Conservation (phyloP, 768 basidiomycete genomes). For the Lentinula boryana region DNA sequence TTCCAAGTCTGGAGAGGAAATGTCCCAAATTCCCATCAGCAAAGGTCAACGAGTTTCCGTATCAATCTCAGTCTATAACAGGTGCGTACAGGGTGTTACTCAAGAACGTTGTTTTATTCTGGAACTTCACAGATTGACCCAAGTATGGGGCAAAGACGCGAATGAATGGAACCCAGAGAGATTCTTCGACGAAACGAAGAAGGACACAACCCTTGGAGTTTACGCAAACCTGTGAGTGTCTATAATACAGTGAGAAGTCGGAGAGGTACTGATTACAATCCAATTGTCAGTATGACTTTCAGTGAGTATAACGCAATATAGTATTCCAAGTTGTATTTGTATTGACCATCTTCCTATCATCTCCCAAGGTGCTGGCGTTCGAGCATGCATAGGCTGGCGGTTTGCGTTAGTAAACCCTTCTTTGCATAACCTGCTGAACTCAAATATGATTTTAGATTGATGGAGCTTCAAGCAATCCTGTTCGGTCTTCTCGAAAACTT, state of each 20-base stretch:
- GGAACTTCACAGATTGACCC: not conserved
- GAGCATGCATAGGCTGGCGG: slow-evolving; percentile 7
- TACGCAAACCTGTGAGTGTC: slow-evolving; percentile 20
- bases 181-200: slow-evolving; percentile 19
- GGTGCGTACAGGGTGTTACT: slow-evolving; percentile 23
- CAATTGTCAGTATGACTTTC: not conserved
- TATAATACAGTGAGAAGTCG: not conserved
- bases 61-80: slow-evolving; percentile 49
- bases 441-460: slow-evolving; percentile 12
- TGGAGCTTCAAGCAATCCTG: slow-evolving; percentile 35
- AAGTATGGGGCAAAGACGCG: slow-evolving; percentile 27
- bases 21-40: slow-evolving; percentile 43
- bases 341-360: not conserved
- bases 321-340: not conserved
- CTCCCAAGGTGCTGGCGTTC: not conserved
- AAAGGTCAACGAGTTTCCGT: slow-evolving; percentile 43
- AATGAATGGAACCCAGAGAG: slow-evolving; percentile 25
- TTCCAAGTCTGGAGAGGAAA: slow-evolving; percentile 34
- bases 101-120: not conserved
- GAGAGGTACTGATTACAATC: not conserved
- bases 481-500: slow-evolving; percentile 31
- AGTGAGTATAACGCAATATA: not conserved
- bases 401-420: slow-evolving; percentile 3
- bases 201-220: slow-evolving; percentile 14
- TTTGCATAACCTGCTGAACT: not conserved